Conservation (phyloP, 306 rosid genomes). For the Lathyrus aphaca region DNA sequence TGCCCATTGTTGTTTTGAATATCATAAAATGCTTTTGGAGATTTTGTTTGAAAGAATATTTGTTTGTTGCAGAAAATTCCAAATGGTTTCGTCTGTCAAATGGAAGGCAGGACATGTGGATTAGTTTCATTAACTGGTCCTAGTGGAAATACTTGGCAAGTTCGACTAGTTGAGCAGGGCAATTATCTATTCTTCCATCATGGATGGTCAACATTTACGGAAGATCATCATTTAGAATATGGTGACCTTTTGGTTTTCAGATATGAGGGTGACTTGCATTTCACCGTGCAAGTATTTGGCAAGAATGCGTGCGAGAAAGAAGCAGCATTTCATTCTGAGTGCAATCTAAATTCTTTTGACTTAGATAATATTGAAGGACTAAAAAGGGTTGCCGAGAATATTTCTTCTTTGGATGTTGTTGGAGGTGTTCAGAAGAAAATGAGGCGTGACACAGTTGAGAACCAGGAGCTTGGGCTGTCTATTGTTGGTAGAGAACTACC, state of each 20-base stretch:
- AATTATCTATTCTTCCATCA: constrained; percentile 60
- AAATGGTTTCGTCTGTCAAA: constrained; percentile 49
- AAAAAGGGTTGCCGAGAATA: constrained; percentile 49
- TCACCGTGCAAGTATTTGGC: constrained; percentile 78
- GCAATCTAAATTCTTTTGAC: constrained; percentile 52
- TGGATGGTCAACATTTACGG: constrained; percentile 79
- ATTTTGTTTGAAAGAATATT: constrained; percentile 21
- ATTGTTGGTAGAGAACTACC: constrained; percentile 42
- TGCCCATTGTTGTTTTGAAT: neutral
- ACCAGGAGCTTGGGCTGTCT: constrained; percentile 43
- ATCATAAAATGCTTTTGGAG: constrained; percentile 20
- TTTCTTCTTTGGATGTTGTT: constrained; percentile 48
- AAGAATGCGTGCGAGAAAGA: constrained; percentile 88
- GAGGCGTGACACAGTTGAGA: constrained; percentile 47
- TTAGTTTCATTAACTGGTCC: constrained; percentile 73
- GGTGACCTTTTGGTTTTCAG: constrained; percentile 91
- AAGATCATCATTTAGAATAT: constrained; percentile 66
- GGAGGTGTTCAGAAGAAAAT: constrained; percentile 58
- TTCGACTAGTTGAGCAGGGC: constrained; percentile 59
- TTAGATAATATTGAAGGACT: constrained; percentile 37
- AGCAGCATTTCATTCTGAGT: constrained; percentile 63
- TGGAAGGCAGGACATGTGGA: constrained; percentile 65
- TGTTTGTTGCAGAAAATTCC: constrained; percentile 77
- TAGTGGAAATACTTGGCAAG: constrained; percentile 73
- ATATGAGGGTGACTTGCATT: constrained; percentile 67